Evolutionary conservation across 2,329 filamentous ascomycete genomes (phyloP).

Genomic region (Mariannaea elegans): DNA sequence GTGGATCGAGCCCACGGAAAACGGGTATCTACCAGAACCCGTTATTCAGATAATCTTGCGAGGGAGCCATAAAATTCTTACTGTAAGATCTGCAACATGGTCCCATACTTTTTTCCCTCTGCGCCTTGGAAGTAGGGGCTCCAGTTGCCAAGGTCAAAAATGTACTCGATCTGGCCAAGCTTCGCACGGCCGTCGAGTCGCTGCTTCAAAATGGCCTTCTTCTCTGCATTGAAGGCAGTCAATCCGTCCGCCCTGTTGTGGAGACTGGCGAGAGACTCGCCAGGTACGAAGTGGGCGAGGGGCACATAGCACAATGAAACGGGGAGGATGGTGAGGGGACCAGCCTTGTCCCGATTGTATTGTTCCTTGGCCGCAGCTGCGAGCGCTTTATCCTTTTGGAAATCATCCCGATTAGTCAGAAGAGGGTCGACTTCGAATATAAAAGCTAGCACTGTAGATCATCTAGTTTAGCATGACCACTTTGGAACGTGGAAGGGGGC

Average conservation of each 20-base stretch:
- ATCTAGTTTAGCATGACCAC: constrained; percentile 23
- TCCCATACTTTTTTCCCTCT: constrained; percentile 55
- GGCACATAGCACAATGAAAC: constrained; percentile 55
- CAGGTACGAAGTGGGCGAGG: constrained; percentile 45
- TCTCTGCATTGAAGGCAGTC: constrained; percentile 31
- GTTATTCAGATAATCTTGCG: too few species aligned
- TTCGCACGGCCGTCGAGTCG: constrained; percentile 44
- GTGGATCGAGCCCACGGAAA: constrained; percentile 58
- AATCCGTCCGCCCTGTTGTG: constrained; percentile 31
- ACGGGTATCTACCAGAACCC: too few species aligned
- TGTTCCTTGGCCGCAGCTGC: constrained; percentile 45
- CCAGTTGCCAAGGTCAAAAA: constrained; percentile 60
- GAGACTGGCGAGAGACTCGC: constrained; percentile 33
- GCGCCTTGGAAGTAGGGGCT: constrained; percentile 47
- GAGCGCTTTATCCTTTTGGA: constrained; percentile 42
- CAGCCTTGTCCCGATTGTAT: constrained; percentile 42
- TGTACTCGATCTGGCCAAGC: constrained; percentile 58
- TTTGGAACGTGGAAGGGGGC: background rate
- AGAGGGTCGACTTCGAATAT: constrained; percentile 56
- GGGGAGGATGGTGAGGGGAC: constrained; percentile 51
- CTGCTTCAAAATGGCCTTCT: constrained; percentile 42
- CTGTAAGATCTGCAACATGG: constrained; percentile 59
- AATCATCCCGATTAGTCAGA: constrained; percentile 51
- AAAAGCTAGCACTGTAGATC: constrained; percentile 49
- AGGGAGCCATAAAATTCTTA: too few species aligned